Conservation (phyloP, 1,284 basidiomycete species). For the Gomphus bonarii region DNA sequence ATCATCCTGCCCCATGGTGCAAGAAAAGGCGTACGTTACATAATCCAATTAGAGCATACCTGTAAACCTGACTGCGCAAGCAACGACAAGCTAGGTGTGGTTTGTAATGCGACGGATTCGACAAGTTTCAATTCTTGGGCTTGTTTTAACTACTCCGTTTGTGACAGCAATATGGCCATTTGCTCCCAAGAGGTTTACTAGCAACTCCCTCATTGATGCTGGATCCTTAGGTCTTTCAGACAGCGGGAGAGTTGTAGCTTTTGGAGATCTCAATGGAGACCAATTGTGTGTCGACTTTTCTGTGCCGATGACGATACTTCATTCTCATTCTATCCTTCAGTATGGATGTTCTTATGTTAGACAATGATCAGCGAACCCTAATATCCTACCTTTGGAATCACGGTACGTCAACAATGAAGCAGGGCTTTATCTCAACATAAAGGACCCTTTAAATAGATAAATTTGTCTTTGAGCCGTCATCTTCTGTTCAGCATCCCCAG, state of each 20-base stretch:
- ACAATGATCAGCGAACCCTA: conserved; percentile 61
- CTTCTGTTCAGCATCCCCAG: conserved; percentile 43
- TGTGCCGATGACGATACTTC: conserved; percentile 1
- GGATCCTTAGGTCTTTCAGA: conserved; percentile 71
- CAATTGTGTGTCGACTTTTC: conserved; percentile 63
- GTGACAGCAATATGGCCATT: conserved; percentile 62
- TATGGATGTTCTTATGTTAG: conserved; percentile 74
- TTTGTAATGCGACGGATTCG: neutral
- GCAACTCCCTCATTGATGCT: conserved; percentile 74
- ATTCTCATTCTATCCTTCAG: conserved; percentile 27
- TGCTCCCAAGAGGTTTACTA: conserved; percentile 74
- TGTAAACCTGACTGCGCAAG: neutral
- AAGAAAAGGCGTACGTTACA: neutral
- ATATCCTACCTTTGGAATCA: conserved; percentile 80
- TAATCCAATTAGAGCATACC: neutral
- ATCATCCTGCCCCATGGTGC: conserved; percentile 48
- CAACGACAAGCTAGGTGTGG: neutral
- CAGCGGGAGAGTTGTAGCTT: conserved; percentile 72
- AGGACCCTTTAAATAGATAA: conserved; percentile 29
- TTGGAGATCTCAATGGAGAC: conserved; percentile 93
- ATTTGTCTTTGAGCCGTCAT: conserved; percentile 52
- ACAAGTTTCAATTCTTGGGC: neutral
- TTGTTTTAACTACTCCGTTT: conserved; percentile 1
- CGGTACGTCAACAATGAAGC: conserved; percentile 33
- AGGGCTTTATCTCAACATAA: neutral